These are phyloP conservation scores for Ophiostoma quercus DNA, from an alignment of 2,329 filamentous ascomycete genomes.

Conservation along the genomic window DNA sequence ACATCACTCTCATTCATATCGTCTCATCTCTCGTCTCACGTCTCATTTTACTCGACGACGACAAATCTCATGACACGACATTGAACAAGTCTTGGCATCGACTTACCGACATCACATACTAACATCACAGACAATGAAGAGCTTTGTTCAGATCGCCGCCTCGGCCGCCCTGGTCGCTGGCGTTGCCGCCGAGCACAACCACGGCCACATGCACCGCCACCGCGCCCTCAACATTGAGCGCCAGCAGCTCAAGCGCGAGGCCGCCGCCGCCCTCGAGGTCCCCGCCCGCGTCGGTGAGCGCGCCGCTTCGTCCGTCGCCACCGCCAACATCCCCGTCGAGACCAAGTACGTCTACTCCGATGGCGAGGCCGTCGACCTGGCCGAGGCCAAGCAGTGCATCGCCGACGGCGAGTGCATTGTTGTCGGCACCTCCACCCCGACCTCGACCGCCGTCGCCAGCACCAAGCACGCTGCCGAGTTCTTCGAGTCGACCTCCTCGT, in stretches of 20 bases:
- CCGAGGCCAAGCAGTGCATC: conserved; percentile 67
- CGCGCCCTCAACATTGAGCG: conserved; percentile 41
- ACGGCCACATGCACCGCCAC: conserved; percentile 56
- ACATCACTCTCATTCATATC: not conserved
- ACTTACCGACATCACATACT: not conserved
- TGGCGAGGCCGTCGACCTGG: conserved; percentile 54
- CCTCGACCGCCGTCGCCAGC: conserved; percentile 40
- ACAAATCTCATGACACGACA: not conserved
- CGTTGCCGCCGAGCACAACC: conserved; percentile 49
- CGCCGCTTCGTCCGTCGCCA: conserved; percentile 35
- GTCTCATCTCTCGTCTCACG: not conserved
- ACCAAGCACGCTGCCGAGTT: conserved; percentile 45
- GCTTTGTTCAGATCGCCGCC: conserved; percentile 45
- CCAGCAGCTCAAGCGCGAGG: conserved; percentile 46
- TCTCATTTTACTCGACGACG: not conserved
- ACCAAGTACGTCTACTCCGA: conserved; percentile 65
- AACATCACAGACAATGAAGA: conserved; percentile 43
- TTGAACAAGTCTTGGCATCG: not conserved
- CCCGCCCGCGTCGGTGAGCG: conserved; percentile 41
- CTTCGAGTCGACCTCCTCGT: conserved; percentile 43
- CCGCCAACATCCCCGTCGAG: conserved; percentile 55
- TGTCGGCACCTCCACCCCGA: conserved; percentile 54
- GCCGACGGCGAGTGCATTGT: conserved; percentile 64
- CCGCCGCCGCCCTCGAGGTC: conserved; percentile 29
- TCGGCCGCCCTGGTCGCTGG: conserved; percentile 50